A percentile compares a stretch with the other conserved stretches of the same genome.
phyloP scores from a whole-genome alignment of 345 rosid genomes.

The Eucalyptus cladocalyx region DNA sequence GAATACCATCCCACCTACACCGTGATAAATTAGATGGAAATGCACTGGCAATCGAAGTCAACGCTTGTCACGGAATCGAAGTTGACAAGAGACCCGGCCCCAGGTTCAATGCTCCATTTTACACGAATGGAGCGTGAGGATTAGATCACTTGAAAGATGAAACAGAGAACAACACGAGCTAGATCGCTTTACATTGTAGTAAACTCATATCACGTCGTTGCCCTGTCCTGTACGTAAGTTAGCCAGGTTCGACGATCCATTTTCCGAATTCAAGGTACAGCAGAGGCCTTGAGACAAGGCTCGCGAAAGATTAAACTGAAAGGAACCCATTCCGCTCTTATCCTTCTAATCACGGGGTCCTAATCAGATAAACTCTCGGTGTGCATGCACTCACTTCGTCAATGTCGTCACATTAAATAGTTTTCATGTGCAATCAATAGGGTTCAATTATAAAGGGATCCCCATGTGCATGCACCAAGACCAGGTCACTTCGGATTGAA shows the following conservation, averaged over 20 bases:
- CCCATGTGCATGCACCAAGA: not conserved
- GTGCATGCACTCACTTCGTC: not conserved
- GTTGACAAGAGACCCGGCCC: not conserved
- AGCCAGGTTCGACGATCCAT: not conserved
- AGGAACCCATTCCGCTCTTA: not conserved
- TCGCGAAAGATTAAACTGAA: not conserved
- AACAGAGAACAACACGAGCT: not conserved
- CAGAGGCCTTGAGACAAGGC: not conserved
- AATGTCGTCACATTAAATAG: not conserved
- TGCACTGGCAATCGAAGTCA: not conserved
- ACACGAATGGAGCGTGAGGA: not conserved
- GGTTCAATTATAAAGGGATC: not conserved
- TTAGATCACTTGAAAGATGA: not conserved
- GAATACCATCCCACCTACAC: not conserved
- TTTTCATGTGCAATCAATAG: not conserved
- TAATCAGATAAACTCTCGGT: not conserved
- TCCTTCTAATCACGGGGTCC: not conserved
- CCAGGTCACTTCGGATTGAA: not conserved
- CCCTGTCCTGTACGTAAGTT: not conserved
- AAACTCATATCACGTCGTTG: not conserved
- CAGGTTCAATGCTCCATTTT: not conserved
- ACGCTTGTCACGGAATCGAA: not conserved
- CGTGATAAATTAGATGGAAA: not conserved
- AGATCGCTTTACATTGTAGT: not conserved
- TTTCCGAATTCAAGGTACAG: not conserved